Conservation (phyloP, 164 flowering plant genomes). For the Piper longum region DNA sequence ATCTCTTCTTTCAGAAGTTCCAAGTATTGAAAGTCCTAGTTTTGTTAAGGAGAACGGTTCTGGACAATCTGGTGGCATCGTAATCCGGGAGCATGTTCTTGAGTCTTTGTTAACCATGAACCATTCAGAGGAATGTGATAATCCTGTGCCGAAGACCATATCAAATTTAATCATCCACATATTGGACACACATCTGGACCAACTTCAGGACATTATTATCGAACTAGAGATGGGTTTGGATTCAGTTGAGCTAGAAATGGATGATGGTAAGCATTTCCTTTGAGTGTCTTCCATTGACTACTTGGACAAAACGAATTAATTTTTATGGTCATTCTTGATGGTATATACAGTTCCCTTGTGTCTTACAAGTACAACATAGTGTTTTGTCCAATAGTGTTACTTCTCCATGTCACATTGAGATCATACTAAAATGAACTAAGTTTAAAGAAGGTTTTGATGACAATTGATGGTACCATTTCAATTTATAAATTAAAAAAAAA, state of each 20-base stretch:
- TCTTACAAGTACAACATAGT: too few relatives aligned
- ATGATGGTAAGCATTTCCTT: slow-evolving; percentile 43
- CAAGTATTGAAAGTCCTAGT: slow-evolving; percentile 61
- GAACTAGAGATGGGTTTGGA: slow-evolving; percentile 90
- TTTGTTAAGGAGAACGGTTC: slow-evolving; percentile 22
- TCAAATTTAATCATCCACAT: slow-evolving; percentile 84
- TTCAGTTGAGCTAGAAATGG: slow-evolving; percentile 76
- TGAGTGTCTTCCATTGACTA: too few relatives aligned
- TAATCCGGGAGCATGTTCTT: slow-evolving; percentile 85
- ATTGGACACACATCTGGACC: slow-evolving; percentile 88
- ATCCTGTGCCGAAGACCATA: slow-evolving; percentile 79
- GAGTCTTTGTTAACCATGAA: slow-evolving; percentile 93
- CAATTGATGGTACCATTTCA: too few relatives aligned
- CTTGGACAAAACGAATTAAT: background rate
- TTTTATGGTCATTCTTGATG: too few relatives aligned
- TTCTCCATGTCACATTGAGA: too few relatives aligned
- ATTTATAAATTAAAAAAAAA: too few relatives aligned
- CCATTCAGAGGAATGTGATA: slow-evolving; percentile 96
- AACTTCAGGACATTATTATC: slow-evolving; percentile 85
- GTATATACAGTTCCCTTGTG: background rate
- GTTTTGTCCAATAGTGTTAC: too few relatives aligned
- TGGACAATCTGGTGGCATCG: slow-evolving; percentile 35
- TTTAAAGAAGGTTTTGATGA: too few relatives aligned
- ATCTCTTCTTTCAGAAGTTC: slow-evolving; percentile 83
- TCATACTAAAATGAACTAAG: too few relatives aligned